Evolutionary conservation across 345 rosid species (phyloP).

Genomic region (Bruguiera gymnorhiza): DNA sequence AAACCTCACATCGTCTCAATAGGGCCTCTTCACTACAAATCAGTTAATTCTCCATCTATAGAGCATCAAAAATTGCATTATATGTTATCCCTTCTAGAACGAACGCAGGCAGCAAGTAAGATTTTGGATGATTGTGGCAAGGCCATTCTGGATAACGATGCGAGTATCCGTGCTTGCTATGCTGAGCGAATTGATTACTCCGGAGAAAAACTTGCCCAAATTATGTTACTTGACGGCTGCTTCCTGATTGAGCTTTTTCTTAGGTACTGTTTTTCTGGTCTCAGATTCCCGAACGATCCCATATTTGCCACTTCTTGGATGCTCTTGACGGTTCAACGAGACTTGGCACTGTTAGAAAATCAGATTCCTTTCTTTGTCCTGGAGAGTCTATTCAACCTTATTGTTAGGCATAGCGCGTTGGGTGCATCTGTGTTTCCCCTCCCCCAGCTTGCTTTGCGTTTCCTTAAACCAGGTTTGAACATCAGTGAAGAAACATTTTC

Average conservation of each 20-base stretch:
- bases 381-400: conserved; percentile 12
- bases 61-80: conserved; percentile 7
- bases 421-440: background rate
- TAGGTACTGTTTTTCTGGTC: conserved; percentile 13
- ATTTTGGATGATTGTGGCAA: background rate
- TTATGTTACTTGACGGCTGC: conserved; percentile 12
- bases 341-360: conserved; percentile 25
- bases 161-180: background rate
- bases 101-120: background rate
- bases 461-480: conserved; percentile 1
- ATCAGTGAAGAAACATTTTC: background rate
- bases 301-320: conserved; percentile 34
- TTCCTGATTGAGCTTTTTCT: conserved; percentile 24
- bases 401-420: background rate
- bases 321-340: conserved; percentile 20
- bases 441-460: conserved; percentile 5
- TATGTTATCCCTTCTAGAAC: conserved; percentile 4
- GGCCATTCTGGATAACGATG: background rate
- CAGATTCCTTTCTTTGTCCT: conserved; percentile 26
- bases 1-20: conserved; percentile 13
- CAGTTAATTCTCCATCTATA: background rate
- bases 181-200: rapidly evolving
- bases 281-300: conserved; percentile 17
- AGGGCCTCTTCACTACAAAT: conserved; percentile 12
- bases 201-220: background rate